Base-by-base conservation (phyloP, 1,284 basidiomycete species). In the Puccinia hordei region DNA sequence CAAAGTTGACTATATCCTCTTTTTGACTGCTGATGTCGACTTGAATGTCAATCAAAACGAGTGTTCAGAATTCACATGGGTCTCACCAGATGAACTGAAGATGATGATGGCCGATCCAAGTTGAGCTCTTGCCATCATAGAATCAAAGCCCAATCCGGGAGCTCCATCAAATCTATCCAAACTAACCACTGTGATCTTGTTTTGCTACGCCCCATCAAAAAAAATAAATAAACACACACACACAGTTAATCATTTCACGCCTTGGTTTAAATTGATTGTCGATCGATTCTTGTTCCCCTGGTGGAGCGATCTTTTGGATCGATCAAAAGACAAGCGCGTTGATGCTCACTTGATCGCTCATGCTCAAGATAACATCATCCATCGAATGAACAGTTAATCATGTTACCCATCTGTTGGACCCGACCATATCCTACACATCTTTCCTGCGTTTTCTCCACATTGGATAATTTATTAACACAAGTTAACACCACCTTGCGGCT, bases 201-300 rank as follows among this genome's bases (percentile, higher is more conserved):
- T 51, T 22, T 72, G 69, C 15, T 55, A 30, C 24, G 19, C 41
- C 5, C 0, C 81, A 79, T 65, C 38, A 71, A 53, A 22, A 51
- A 0, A 49, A 78, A n/a, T n/a, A n/a, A n/a, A n/a, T n/a, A n/a
- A n/a, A n/a, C n/a, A n/a, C n/a, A n/a, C n/a, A n/a, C n/a, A n/a
- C 55, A 19, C 84, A 96, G 94, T 87, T 61, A 92, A 93, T 85
- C 90, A 90, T 0, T 99, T 99, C 86, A 99, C 97, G 3, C 97
- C 97, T 0, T 99, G 97, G 97, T 99, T 99, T 90, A 94, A 95
- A 86, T 90, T 99, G 57, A 99, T 99, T 84, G 95, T 94, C 0
- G 90, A 95, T 10, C 93, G 97, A 85, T 98, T 98, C 87, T 89
- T 99, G 73, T 98, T 96, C 86, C 94, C 93, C 19, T 99, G 97